These are phyloP conservation scores for Hypoxylon fragiforme DNA, from an alignment of 495 filamentous ascomycete species.

Conservation along the genomic window DNA sequence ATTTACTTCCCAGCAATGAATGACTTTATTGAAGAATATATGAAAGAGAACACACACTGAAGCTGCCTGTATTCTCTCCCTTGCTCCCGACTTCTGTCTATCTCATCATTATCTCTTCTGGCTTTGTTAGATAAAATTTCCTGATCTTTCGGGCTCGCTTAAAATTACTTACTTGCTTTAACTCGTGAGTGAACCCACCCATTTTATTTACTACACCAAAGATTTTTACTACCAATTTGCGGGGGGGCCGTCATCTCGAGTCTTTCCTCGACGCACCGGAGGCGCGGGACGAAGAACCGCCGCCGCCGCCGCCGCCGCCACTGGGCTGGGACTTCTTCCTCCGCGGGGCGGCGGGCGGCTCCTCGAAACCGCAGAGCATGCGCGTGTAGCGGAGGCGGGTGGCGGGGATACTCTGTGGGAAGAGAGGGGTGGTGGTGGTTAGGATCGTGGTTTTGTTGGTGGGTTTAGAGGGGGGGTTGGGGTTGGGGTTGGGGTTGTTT, in stretches of 20 bases:
- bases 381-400: slow-evolving; percentile 54
- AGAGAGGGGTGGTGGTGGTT: too few species aligned
- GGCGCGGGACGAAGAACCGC: slow-evolving; percentile 4
- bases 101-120: too few species aligned
- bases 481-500: background rate
- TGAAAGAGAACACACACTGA: too few species aligned
- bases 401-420: slow-evolving; percentile 47
- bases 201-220: background rate
- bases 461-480: background rate
- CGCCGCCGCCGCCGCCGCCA: slow-evolving; percentile 1
- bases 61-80: too few species aligned
- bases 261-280: slow-evolving; percentile 22
- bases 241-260: slow-evolving; percentile 3
- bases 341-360: slow-evolving; percentile 24
- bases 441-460: slow-evolving; percentile 1
- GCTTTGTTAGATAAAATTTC: too few species aligned
- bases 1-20: too few species aligned
- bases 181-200: background rate
- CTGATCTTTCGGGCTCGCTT: too few species aligned
- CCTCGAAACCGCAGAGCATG: slow-evolving; percentile 52
- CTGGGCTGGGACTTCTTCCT: slow-evolving; percentile 16
- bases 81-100: too few species aligned
- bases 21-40: too few species aligned
- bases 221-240: too few species aligned
- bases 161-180: background rate